These are phyloP conservation scores for Pseudogymnoascus sp. DNA, from an alignment of 2,329 filamentous ascomycete genomes.

Conservation along the genomic window DNA sequence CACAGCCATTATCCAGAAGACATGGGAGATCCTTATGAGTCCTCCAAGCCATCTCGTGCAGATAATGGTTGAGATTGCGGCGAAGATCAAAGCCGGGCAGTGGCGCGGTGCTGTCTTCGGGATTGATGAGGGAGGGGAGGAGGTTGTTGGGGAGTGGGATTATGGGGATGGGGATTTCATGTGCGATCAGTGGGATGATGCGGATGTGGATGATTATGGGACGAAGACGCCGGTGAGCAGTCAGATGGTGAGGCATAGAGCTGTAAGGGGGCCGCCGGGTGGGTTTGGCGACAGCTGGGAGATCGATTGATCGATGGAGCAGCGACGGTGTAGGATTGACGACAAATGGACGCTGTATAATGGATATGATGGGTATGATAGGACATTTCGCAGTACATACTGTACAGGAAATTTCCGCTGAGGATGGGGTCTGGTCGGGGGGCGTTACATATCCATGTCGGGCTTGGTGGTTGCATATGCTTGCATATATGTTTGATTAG, in stretches of 20 bases:
- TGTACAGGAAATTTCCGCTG: background rate
- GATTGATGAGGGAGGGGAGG: constrained; percentile 35
- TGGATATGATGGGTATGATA: background rate
- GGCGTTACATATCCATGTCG: background rate
- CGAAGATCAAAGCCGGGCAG: constrained; percentile 59
- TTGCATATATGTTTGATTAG: background rate
- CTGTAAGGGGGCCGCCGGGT: background rate
- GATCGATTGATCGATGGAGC: background rate
- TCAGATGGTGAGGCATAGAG: background rate
- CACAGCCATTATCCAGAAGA: constrained; percentile 64
- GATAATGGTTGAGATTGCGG: constrained; percentile 74
- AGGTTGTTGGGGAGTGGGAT: background rate
- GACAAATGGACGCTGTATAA: background rate
- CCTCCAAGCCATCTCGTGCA: constrained; percentile 73
- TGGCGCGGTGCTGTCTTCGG: constrained; percentile 54
- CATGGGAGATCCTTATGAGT: constrained; percentile 65
- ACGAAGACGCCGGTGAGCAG: background rate
- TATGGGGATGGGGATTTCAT: background rate
- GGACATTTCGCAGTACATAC: background rate
- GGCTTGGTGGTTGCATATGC: background rate
- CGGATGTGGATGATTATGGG: background rate
- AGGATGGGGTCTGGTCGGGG: background rate
- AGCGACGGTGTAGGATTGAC: background rate
- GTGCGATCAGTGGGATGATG: background rate
- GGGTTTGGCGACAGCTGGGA: background rate